Evolutionary conservation across 257 asterid species (phyloP), one percentile per base, ranked within the genome.

Genomic region (Penstemon davidsonii): DNA sequence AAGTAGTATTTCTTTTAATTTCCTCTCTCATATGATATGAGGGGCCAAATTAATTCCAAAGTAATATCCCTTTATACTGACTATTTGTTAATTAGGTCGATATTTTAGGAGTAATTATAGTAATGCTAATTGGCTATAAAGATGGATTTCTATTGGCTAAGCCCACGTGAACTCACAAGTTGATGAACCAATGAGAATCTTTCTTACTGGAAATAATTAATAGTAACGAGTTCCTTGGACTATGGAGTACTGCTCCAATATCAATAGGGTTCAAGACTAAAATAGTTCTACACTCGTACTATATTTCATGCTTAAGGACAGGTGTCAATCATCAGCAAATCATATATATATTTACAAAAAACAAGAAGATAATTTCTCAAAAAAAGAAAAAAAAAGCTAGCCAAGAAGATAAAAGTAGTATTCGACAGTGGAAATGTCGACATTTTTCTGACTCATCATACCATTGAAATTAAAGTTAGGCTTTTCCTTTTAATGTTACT

Each of bases 131-230:
- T 62, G 76, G 18, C 71, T 13, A 56, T 12, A 79, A 61, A 56
- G 74, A 74, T 8, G 70, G 42, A 7, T 50, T 74, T 40, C 55
- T 54, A 80, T 82, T 82, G 87, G 87, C 3, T 19, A 38, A 74
- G 19, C 6, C 87, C 87, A 83, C 85, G 87, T 83, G 85, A 83
- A 74, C 54, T 1, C 33, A 41, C 66, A 44, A 55, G 65, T 79
- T 71, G 66, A 60, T 54, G 33, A 72, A 59, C 79, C 83, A 77
- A 73, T 74, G 41, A 79, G 83, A 75, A 77, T 77, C 77, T 66
- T 66, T 68, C 58, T 49, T 44, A 10, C 39, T 44, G 12, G 66
- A 64, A 73, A 67, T 43, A 50, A 15, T 44, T 44, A 54, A 37
- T 66, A 60, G 45, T n/a, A 62, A 37, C 12, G 69, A 54, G 56